phyloP scores from a whole-genome alignment of 1,284 basidiomycete genomes.

The Trichosporon sp. region DNA sequence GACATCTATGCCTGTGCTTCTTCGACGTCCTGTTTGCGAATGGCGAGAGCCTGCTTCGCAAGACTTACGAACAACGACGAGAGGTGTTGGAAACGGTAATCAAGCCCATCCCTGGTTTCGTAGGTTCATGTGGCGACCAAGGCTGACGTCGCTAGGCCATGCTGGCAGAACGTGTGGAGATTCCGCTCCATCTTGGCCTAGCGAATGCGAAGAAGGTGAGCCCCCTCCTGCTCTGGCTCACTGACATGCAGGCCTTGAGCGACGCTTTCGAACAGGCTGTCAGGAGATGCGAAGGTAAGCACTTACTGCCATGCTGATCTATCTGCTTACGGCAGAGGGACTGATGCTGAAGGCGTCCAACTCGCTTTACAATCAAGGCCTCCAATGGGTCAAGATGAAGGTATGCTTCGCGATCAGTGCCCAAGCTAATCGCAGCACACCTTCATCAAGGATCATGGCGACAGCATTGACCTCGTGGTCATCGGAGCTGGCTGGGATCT shows the following conservation, averaged over 20 bases:
- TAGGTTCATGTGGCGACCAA: constrained; percentile 4
- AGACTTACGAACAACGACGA: constrained; percentile 59
- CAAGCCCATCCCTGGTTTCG: constrained; percentile 54
- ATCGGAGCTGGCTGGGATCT: constrained; percentile 73
- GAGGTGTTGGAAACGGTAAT: constrained; percentile 58
- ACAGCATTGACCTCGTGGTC: constrained; percentile 68
- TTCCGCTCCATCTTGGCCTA: constrained; percentile 36
- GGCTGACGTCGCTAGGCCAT: constrained; percentile 11
- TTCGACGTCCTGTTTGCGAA: constrained; percentile 72
- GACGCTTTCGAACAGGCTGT: background rate
- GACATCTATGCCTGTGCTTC: constrained; percentile 71
- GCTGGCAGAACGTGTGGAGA: constrained; percentile 55
- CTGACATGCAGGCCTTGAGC: constrained; percentile 6
- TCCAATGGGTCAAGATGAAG: constrained; percentile 72
- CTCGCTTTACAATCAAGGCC: constrained; percentile 60
- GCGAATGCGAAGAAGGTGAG: background rate
- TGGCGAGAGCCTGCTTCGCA: constrained; percentile 54
- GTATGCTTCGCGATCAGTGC: constrained; percentile 17
- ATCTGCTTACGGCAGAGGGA: constrained; percentile 50
- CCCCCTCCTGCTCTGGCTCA: background rate
- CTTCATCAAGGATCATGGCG: constrained; percentile 54
- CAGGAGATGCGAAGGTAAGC: constrained; percentile 1
- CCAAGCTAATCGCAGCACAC: background rate
- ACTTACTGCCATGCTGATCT: background rate
- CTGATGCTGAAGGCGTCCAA: constrained; percentile 69